These are phyloP conservation scores for Brassica napus DNA, from an alignment of 345 rosid genomes.

Conservation along the genomic window DNA sequence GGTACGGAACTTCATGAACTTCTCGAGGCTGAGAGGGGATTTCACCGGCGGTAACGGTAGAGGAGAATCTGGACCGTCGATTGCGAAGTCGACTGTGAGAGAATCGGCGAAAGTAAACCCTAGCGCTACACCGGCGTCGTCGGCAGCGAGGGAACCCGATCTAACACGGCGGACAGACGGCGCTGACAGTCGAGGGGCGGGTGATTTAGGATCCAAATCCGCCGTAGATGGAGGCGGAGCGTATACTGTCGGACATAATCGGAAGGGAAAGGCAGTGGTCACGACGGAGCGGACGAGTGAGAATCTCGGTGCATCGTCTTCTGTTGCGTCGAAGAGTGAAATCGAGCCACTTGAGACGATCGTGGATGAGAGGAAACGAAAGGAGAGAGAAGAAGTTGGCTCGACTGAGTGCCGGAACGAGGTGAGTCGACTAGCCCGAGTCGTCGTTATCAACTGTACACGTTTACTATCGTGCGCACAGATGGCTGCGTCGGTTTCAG, in stretches of 20 bases:
- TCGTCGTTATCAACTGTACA: neutral
- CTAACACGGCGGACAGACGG: conserved; percentile 32
- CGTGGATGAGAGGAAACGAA: conserved; percentile 64
- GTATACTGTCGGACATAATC: conserved; percentile 1
- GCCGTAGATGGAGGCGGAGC: conserved; percentile 37
- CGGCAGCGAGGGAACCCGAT: conserved; percentile 41
- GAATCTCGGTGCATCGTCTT: conserved; percentile 51
- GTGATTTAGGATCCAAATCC: conserved; percentile 26
- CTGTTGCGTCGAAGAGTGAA: conserved; percentile 58
- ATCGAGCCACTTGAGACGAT: conserved; percentile 44
- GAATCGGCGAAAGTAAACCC: conserved; percentile 72
- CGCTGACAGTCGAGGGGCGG: conserved; percentile 28
- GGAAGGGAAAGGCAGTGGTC: conserved; percentile 31
- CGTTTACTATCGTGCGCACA: conserved; percentile 12
- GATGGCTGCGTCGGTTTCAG: neutral
- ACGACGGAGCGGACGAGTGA: conserved; percentile 44
- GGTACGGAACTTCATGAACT: conserved; percentile 60
- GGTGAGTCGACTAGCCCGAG: conserved; percentile 44
- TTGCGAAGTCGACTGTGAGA: conserved; percentile 44
- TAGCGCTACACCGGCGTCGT: conserved; percentile 31
- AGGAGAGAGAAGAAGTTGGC: conserved; percentile 55
- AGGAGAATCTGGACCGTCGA: conserved; percentile 50
- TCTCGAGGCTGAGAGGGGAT: conserved; percentile 51
- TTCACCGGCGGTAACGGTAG: neutral
- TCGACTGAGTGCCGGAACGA: conserved; percentile 61